These are phyloP conservation scores for Salix suchowensis DNA, from an alignment of 345 rosid genomes.

Conservation along the genomic window DNA sequence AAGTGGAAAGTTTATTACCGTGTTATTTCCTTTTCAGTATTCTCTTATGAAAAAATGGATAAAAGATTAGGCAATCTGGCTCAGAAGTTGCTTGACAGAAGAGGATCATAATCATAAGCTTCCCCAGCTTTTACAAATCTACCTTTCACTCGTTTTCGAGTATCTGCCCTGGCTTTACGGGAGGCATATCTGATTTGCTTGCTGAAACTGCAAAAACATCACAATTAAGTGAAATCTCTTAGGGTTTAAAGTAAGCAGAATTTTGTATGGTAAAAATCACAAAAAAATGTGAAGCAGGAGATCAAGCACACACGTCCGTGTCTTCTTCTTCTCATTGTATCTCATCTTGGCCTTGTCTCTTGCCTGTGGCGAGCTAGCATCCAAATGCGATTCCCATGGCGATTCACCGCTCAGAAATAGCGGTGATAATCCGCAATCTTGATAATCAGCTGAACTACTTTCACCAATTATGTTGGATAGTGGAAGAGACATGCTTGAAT, in stretches of 20 bases:
- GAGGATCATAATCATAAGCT: slow-evolving; percentile 67
- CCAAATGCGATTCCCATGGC: slow-evolving; percentile 74
- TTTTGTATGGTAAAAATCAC: not conserved
- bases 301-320: slow-evolving; percentile 43
- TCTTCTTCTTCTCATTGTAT: slow-evolving; percentile 76
- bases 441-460: slow-evolving; percentile 53
- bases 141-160: slow-evolving; percentile 87
- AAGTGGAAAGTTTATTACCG: not conserved
- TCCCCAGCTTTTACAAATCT: slow-evolving; percentile 93
- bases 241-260: not conserved
- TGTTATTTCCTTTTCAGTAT: not conserved
- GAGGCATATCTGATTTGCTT: slow-evolving; percentile 87
- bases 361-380: slow-evolving; percentile 56
- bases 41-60: not conserved
- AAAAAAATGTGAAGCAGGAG: not conserved
- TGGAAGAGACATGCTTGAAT: slow-evolving; percentile 51
- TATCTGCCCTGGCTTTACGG: slow-evolving; percentile 89
- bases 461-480: slow-evolving; percentile 63
- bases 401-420: slow-evolving; percentile 49
- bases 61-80: not conserved
- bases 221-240: not conserved
- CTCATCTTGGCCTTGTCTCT: slow-evolving; percentile 75
- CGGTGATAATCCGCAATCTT: slow-evolving; percentile 60
- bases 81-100: slow-evolving; percentile 29
- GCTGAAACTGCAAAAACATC: slow-evolving; percentile 49